These are phyloP conservation scores for Podila epicladia DNA, from an alignment of 192 early-diverging fungal species.

Conservation along the genomic window DNA sequence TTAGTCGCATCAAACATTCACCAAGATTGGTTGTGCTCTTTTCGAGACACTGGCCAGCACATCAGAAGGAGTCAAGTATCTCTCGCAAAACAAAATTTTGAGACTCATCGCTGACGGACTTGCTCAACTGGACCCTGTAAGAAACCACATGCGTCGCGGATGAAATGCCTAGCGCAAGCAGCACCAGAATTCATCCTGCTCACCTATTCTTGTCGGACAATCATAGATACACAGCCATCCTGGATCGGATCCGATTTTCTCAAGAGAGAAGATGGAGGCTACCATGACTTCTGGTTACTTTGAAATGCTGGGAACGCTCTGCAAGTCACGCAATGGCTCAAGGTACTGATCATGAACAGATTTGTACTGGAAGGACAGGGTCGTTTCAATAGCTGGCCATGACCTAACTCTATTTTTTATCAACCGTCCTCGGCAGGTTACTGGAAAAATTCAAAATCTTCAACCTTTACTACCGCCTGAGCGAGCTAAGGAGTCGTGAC, in stretches of 20 bases:
- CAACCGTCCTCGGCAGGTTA: conserved; percentile 32
- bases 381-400: conserved; percentile 67
- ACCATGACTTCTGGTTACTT: conserved; percentile 84
- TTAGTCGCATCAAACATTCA: conserved; percentile 52
- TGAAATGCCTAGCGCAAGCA: not conserved
- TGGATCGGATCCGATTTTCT: conserved; percentile 73
- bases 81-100: conserved; percentile 76
- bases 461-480: conserved; percentile 80
- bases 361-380: conserved; percentile 34
- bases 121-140: conserved; percentile 77
- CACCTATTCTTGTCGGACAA: not conserved
- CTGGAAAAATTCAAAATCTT: conserved; percentile 84
- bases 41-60: conserved; percentile 70
- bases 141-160: too few species aligned
- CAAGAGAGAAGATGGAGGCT: conserved; percentile 75
- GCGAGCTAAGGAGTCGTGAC: conserved; percentile 79
- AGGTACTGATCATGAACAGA: conserved; percentile 30
- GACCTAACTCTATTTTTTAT: conserved; percentile 56
- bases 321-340: conserved; percentile 71
- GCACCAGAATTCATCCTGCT: not conserved
- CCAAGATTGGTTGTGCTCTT: conserved; percentile 75
- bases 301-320: conserved; percentile 73
- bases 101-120: conserved; percentile 79
- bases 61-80: conserved; percentile 72
- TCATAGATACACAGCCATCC: conserved; percentile 53